Evolutionary conservation across 176 grass and related monocot species (phyloP), one percentile per base, ranked within the genome.

Genomic region (Cymbopogon citratus): DNA sequence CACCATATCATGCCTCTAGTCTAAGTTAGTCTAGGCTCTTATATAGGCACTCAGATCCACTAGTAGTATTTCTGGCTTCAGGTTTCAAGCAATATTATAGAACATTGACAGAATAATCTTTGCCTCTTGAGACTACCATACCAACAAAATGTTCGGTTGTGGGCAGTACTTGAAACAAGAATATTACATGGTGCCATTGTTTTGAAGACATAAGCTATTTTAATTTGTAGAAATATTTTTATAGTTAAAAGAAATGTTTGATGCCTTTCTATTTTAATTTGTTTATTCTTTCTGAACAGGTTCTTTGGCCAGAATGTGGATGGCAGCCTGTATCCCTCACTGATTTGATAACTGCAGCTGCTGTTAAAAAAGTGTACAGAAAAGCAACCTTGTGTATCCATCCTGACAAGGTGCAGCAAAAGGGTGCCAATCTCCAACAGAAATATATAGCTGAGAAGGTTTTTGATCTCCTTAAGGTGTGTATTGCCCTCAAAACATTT

Each of bases 401-500:
- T 92, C 89, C 92, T 85, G 92, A 94, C 76, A 94, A 94, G 73
- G 87, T 92, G 71, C 92, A 94, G 59, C 92, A 92, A 56, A 89
- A 90, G 71, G 92, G 92, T 81, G 89, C 92, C 83, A 92, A 84
- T 77, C 41, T 94, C 70, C 89, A 91, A 23, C 92, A 94, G 68
- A 94, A 94, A 82, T 94, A 90, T 83, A 90, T 92, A 6, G 86
- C 88, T 5, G 89, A 94, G 83, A 94, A 94, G 76, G 89, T 94
- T 73, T 94, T 94, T 92, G 89, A 90, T 88, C 92, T 94, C 41
- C 89, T 94, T 63, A 91, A 94, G 92, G 92, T 94, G 63, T 84
- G 88, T 75, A 43, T 78, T 64, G 29, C 67, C 70, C 4, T 65
- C 12, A 41, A 70, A 63, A 76, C 61, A 63, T 40, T 29, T 43